A percentile compares a stretch with the other conserved stretches of the same genome.
These are phyloP conservation scores for Geotrichum fermentans DNA, from an alignment of 1,139 yeast genomes.

Conservation along the genomic window DNA sequence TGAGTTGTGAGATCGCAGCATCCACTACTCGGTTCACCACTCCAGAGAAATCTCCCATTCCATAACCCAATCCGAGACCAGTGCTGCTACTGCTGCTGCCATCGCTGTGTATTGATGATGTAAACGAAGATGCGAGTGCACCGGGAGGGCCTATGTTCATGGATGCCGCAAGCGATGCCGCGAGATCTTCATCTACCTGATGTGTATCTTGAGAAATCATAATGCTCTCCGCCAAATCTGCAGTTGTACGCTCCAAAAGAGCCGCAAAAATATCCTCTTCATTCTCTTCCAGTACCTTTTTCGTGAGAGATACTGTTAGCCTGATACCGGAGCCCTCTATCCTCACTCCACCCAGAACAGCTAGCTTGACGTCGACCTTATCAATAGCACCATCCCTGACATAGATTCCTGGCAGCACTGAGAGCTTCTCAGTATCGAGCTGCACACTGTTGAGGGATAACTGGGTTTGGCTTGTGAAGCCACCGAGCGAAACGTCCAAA, in stretches of 20 bases:
- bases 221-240: conserved; percentile 33
- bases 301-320: conserved; percentile 47
- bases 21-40: conserved; percentile 64
- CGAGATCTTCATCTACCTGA: conserved; percentile 1
- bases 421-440: conserved; percentile 67
- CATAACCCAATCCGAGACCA: conserved; percentile 25
- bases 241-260: conserved; percentile 62
- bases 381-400: conserved; percentile 61
- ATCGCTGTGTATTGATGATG: conserved; percentile 3
- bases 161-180: conserved; percentile 2
- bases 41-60: conserved; percentile 44
- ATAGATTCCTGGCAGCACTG: conserved; percentile 55
- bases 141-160: not conserved
- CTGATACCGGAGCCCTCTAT: conserved; percentile 55
- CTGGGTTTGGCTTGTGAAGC: conserved; percentile 41
- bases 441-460: conserved; percentile 59
- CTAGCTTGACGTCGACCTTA: conserved; percentile 47
- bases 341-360: conserved; percentile 62
- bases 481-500: conserved; percentile 68
- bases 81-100: not conserved
- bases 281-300: conserved; percentile 26
- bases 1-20: conserved; percentile 60
- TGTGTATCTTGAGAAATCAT: conserved; percentile 27
- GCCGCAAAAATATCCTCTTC: conserved; percentile 37
- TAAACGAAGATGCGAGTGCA: conserved; percentile 3